phyloP scores from a whole-genome alignment of 1,284 basidiomycete genomes.

The Phylloboletellus chloephorus region DNA sequence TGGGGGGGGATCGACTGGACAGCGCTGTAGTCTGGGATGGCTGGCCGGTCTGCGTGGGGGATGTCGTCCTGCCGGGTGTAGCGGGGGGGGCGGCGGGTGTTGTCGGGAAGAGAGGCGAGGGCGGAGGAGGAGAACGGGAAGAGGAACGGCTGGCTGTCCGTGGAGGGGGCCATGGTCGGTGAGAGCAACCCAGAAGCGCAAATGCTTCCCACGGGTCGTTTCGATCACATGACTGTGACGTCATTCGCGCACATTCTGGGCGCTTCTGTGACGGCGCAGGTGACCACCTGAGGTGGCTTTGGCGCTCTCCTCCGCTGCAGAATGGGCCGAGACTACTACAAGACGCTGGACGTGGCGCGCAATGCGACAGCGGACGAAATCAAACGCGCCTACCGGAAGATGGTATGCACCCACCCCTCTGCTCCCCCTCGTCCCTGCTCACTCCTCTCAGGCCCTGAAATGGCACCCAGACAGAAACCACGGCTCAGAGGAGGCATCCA shows the following conservation, averaged over 20 bases:
- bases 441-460: conserved; percentile 63
- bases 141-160: no score
- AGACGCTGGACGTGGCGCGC: conserved; percentile 69
- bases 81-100: conserved; percentile 47
- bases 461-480: conserved; percentile 91
- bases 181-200: no score
- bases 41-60: conserved; percentile 52
- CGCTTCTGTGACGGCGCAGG: conserved; percentile 12
- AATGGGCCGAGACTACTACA: conserved; percentile 84
- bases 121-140: conserved; percentile 69
- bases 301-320: background rate
- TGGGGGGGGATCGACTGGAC: conserved; percentile 56
- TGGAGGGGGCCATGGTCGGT: no score
- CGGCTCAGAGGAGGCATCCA: conserved; percentile 77
- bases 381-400: conserved; percentile 81
- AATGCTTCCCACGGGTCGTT: no score
- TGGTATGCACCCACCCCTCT: conserved; percentile 41
- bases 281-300: background rate
- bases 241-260: conserved; percentile 27
- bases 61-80: conserved; percentile 68
- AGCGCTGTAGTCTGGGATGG: conserved; percentile 65
- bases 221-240: conserved; percentile 25
- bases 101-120: conserved; percentile 58
- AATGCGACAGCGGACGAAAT: conserved; percentile 78
- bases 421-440: conserved; percentile 40